Evolutionary conservation across 371 early-diverging fungal species (phyloP).

Genomic region (Mortierella sp.): DNA sequence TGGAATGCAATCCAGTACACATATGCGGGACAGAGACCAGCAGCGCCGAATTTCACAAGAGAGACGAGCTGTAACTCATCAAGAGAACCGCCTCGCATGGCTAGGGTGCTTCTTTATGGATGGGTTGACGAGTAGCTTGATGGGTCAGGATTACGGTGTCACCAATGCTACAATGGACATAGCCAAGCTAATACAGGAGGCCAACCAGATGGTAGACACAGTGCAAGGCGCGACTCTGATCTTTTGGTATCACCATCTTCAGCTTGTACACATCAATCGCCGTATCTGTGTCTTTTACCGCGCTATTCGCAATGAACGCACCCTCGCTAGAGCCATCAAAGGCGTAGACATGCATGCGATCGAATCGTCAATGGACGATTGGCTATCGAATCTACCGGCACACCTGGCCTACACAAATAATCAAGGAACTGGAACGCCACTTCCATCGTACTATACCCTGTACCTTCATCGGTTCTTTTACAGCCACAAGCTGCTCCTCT

Average conservation of each 20-base stretch:
- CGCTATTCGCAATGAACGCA: slow-evolving; percentile 25
- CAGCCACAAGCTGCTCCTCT: slow-evolving; percentile 44
- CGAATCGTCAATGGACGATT: slow-evolving; percentile 23
- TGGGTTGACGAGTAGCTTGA: slow-evolving; percentile 44
- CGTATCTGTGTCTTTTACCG: slow-evolving; percentile 44
- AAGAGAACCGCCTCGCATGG: slow-evolving; percentile 43
- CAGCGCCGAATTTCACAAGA: slow-evolving; percentile 17
- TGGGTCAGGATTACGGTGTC: slow-evolving; percentile 46
- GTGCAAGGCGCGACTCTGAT: slow-evolving; percentile 51
- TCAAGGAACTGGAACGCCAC: slow-evolving; percentile 15
- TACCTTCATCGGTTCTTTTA: slow-evolving; percentile 53
- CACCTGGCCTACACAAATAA: slow-evolving; percentile 40
- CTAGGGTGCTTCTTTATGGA: slow-evolving; percentile 52
- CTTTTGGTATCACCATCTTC: slow-evolving; percentile 52
- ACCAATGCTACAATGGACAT: slow-evolving; percentile 28
- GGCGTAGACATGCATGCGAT: slow-evolving; percentile 31
- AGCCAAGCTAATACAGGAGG: slow-evolving; percentile 39
- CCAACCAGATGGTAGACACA: slow-evolving; percentile 45
- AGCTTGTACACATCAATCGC: slow-evolving; percentile 45
- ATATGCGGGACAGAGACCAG: slow-evolving; percentile 3
- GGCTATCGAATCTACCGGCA: slow-evolving; percentile 42
- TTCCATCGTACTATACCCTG: slow-evolving; percentile 52
- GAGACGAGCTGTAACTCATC: slow-evolving; percentile 31
- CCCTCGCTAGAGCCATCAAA: slow-evolving; percentile 17
- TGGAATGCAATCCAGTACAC: slow-evolving; percentile 1